Evolutionary conservation across 164 flowering plant species (phyloP), one percentile per base, ranked within the genome.

Genomic region (Taxillus chinensis): DNA sequence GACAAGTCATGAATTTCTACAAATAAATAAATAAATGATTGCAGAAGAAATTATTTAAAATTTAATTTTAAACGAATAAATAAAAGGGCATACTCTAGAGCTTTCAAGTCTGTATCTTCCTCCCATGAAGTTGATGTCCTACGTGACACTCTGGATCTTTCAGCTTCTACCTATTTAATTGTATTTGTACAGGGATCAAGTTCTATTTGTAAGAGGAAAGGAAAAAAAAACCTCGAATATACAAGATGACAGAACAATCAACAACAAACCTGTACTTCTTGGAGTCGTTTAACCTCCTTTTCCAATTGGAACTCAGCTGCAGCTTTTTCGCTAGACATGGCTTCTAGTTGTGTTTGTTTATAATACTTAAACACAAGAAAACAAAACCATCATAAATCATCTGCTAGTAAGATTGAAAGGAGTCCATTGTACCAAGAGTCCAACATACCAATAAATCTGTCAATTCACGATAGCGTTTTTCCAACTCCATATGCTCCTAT

Each of bases 401-500:
- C 38, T 16, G 51, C 50, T 48, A 48, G 4, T 48, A 48, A 42
- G 27, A 27, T 27, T 27, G 27, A 27, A 27, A 13, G 4, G n/a
- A 50, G 10, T 7, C 2, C 3, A 38, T 50, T 10, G 40, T 13
- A 45, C 12, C 14, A 41, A 52, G 8, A 53, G 43, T 27, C 51
- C 7, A 41, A 64, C 55, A 41, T 86, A 95, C 99, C 99, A 95
- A 74, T 60, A 95, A 67, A 77, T 95, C 97, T 60, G 97, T 95
- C 48, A 95, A 74, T 75, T 91, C 99, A 59, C 97, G 93, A 64
- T 91, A 95, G 55, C 99, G 86, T 67, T 95, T 91, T 72, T 95
- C 99, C 17, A 95, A 84, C 78, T 95, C 99, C 90, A 86, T 79
- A 75, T 95, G 99, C 70, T 95, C 99, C 99, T 95, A 82, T 60